Base-by-base conservation (phyloP, 2,329 filamentous ascomycete species). In the Talaromyces amestolkiae region DNA sequence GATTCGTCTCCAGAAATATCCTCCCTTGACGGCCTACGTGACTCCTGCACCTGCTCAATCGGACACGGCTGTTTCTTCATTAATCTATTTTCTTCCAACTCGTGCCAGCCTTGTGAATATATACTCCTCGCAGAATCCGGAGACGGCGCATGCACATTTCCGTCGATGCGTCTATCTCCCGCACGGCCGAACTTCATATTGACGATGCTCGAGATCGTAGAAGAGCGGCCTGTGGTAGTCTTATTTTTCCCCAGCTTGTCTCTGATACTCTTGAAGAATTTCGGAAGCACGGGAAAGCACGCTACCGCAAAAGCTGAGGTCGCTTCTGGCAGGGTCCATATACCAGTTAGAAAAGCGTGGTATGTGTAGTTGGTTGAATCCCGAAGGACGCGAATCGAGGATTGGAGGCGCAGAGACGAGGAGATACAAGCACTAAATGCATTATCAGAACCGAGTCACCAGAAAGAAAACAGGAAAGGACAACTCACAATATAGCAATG, bases 401-500 rank as follows among this genome's bases (percentile, higher is more conserved):
- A 63, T 19, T 27, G 22, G n/a, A 56, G 47, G 19, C 49, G 60
- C 11, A 63, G 10, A 19, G 51, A 8, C 5, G 60, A 63, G 24
- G 60, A 31, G 17, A 22, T 35, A 5, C 45, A 53, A 41, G 60
- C 49, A 54, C 60, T 63, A 54, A 17, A 49, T 0, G 10, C 24
- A 27, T 13, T 15, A 9, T 49, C 13, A 49, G 22, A 17, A 17
- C 22, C 7, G 45, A 11, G 3, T 49, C 1, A 5, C 13, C 22
- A 27, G 22, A 49, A 5, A 49, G 27, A 4, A 27, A 17, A 7
- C 15, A 27, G 2, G 10, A 3, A 3, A 47, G 19, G 2, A 15
- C 1, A 17, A 45, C 60, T 54, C 60, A 63, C 60, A 63, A 63
- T 17, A 56, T 37, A 22, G 45, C 60, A 39, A 63, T 39, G 8